phyloP scores from a whole-genome alignment of 805 yeast species.

The Wickerhamiella nectarea region DNA sequence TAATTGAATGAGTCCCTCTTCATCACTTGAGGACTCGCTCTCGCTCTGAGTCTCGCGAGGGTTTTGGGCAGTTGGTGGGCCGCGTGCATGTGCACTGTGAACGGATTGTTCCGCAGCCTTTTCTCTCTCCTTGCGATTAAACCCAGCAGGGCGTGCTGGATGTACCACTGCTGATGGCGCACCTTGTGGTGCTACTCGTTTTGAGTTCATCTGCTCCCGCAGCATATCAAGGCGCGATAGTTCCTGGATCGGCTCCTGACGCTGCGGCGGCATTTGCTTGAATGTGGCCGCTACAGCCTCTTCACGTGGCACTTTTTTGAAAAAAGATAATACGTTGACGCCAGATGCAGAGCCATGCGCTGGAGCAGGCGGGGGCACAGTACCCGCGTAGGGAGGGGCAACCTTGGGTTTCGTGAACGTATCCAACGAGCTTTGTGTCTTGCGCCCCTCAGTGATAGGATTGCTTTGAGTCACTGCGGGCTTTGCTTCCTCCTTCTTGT shows the following conservation, averaged over 20 bases:
- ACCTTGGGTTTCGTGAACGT: not conserved
- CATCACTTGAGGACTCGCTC: conserved; percentile 25
- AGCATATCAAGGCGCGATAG: not conserved
- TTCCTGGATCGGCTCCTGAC: not conserved
- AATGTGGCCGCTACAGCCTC: not conserved
- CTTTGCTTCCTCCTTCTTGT: too few relatives aligned
- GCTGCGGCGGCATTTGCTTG: conserved; percentile 2
- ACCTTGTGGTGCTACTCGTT: not conserved
- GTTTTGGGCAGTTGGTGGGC: too few relatives aligned
- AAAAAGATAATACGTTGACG: not conserved
- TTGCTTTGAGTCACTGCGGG: not conserved
- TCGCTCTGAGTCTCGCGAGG: conserved; percentile 32
- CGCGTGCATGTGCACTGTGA: too few relatives aligned
- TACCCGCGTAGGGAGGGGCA: not conserved
- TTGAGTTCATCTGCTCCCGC: conserved; percentile 2
- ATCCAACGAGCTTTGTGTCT: not conserved
- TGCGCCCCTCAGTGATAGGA: not conserved
- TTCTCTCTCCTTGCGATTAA: conserved; percentile 29
- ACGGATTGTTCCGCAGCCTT: too few relatives aligned
- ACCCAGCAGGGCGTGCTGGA: conserved; percentile 40
- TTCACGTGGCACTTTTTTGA: conserved; percentile 2
- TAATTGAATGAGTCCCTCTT: conserved; percentile 21
- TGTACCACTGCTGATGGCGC: conserved; percentile 19
- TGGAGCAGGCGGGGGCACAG: too few relatives aligned
- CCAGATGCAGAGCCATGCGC: not conserved